Evolutionary conservation across 2,329 filamentous ascomycete species (phyloP), one percentile per base, ranked within the genome.

Genomic region (Trichophyton schoenleinii): DNA sequence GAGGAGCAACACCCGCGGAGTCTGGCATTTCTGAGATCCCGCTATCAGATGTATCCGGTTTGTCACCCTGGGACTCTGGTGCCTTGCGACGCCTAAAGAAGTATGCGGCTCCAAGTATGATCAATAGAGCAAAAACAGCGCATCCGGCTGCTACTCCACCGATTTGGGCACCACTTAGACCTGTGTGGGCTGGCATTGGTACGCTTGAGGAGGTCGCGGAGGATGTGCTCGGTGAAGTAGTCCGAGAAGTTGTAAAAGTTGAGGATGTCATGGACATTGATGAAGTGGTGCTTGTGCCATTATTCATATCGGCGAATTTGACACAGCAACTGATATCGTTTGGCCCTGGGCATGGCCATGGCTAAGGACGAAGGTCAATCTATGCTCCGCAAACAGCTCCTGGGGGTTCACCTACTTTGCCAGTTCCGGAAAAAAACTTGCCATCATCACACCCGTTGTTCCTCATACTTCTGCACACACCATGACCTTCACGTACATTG

Each of bases 61-160:
- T 48, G 9, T 25, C 18, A 2, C 22, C 7, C 0, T 20, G 2
- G 1, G 22, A 18, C 22, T 31, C 36, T 11, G 25, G 2, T 28
- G 7, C 25, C n/a, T 58, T 48, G 8, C 59, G 44, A 5, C 59
- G 22, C 53, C 34, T 60, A 7, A 84, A 77, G 68, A 91, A 86
- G 20, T 75, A 77, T 61, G 80, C 74, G 42, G 80, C 76, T 36
- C 90, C 70, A 4, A 91, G 76, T 1, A 81, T 82, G 3, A 82
- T 81, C n/a, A 96, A 72, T 8, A 96, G 74, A 1, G 83, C 82
- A 8, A 85, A 91, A 2, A 84, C 79, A 25, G 97, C 73, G 1
- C 87, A 84, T 28, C 94, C 94, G 68, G 97, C 79, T 1, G 92
- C 91, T 66, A 95, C 88, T 0, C 92, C 94, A 1, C 94, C 94